A percentile compares a stretch with the other conserved stretches of the same genome.
phyloP scores from a whole-genome alignment of 345 rosid species.

The Mangifera indica region DNA sequence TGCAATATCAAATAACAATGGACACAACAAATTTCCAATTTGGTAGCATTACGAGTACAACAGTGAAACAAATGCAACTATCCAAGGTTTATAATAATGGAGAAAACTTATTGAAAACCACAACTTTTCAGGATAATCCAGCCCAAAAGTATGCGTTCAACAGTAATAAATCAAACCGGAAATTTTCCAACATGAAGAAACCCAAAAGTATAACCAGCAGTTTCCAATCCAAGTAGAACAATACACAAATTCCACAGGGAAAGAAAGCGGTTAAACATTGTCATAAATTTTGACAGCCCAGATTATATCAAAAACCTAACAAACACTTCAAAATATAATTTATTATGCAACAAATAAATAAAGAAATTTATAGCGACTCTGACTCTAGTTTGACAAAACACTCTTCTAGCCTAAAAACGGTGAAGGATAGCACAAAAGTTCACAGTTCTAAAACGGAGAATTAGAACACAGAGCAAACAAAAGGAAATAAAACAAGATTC shows the following conservation, averaged over 20 bases:
- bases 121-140: neutral
- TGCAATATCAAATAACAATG: neutral
- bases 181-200: constrained; percentile 1
- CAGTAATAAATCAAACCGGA: neutral
- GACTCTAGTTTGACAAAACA: neutral
- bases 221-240: neutral
- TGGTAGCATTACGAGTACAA: neutral
- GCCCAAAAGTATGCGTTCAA: neutral
- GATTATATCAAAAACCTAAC: neutral
- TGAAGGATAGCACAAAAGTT: neutral
- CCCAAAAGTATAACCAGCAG: neutral
- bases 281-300: neutral
- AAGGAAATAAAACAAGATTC: neutral
- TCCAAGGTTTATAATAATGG: neutral
- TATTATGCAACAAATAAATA: neutral
- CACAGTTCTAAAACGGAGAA: neutral
- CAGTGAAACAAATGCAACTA: neutral
- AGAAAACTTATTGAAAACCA: neutral
- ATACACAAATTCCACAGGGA: neutral
- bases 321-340: constrained; percentile 5
- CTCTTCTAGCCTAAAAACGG: neutral
- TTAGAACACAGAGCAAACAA: neutral
- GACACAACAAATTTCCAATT: neutral
- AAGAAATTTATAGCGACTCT: neutral
- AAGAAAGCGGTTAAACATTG: neutral